Conservation (phyloP, 176 grass and related monocot genomes). For the Rhipidocladum racemiflorum region DNA sequence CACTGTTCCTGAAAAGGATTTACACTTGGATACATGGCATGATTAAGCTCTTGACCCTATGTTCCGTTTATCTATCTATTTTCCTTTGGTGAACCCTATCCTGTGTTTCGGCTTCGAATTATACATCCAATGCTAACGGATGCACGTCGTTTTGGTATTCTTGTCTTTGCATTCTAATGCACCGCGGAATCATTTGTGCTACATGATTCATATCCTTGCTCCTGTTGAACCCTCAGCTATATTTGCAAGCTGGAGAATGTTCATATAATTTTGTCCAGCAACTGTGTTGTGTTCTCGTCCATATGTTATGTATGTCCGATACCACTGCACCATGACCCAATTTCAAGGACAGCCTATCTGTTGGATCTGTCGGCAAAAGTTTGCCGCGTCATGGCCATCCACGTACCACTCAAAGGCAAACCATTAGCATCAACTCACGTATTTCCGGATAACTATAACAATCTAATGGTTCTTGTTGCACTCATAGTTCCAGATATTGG, state of each 20-base stretch:
- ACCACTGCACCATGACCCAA: background rate
- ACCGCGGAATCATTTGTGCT: background rate
- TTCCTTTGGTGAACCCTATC: background rate
- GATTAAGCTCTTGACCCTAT: background rate
- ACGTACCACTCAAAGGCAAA: constrained; percentile 37
- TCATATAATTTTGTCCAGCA: background rate
- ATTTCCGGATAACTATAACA: constrained; percentile 27
- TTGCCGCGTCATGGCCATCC: constrained; percentile 27
- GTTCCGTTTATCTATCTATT: background rate
- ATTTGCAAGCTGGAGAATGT: constrained; percentile 5
- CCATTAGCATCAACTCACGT: constrained; percentile 24
- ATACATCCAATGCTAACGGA: background rate
- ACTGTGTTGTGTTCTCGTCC: background rate
- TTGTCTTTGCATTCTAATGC: constrained; percentile 1
- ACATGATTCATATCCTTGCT: background rate
- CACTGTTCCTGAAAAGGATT: constrained; percentile 16
- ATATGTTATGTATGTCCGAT: background rate
- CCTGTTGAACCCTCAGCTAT: background rate
- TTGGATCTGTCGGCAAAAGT: too few relatives aligned
- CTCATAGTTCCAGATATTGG: background rate
- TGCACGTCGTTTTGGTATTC: background rate
- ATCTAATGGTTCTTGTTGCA: constrained; percentile 25
- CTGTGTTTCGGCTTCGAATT: background rate
- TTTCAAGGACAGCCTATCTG: too few relatives aligned
- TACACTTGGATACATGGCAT: constrained; percentile 3